These are phyloP conservation scores for Cercospora sp. DNA, from an alignment of 2,329 filamentous ascomycete genomes.

Conservation along the genomic window DNA sequence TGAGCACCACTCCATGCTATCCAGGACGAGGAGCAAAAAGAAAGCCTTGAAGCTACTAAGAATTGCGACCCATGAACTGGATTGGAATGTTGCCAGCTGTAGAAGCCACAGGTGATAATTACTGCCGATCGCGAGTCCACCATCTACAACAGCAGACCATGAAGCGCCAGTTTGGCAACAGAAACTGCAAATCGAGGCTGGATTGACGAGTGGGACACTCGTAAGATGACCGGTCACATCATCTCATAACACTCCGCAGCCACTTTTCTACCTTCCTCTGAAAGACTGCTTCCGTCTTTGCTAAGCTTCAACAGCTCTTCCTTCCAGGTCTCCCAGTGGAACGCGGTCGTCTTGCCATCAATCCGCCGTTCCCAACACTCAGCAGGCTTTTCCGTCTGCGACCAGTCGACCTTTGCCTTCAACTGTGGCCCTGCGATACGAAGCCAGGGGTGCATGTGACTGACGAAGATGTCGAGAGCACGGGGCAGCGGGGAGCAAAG, in stretches of 20 bases:
- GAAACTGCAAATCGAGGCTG: neutral
- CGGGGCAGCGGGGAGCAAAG: neutral
- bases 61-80: neutral
- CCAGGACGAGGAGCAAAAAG: neutral
- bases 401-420: neutral
- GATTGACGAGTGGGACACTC: neutral
- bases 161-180: neutral
- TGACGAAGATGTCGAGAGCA: neutral
- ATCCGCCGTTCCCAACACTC: neutral
- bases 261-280: neutral
- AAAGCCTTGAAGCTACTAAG: neutral
- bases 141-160: neutral
- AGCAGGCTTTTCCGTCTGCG: neutral
- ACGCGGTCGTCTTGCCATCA: neutral
- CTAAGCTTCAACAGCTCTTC: neutral
- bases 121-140: neutral
- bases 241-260: neutral
- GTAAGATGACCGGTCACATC: neutral
- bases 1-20: neutral
- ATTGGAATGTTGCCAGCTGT: neutral
- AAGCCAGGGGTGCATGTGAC: neutral
- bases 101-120: neutral
- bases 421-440: neutral
- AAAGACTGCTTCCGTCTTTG: neutral
- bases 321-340: neutral